Percentiles rank a stretch among this genome's conserved stretches.
Evolutionary conservation across 768 basidiomycete species (phyloP).

Genomic region (Mycena vulgaris): DNA sequence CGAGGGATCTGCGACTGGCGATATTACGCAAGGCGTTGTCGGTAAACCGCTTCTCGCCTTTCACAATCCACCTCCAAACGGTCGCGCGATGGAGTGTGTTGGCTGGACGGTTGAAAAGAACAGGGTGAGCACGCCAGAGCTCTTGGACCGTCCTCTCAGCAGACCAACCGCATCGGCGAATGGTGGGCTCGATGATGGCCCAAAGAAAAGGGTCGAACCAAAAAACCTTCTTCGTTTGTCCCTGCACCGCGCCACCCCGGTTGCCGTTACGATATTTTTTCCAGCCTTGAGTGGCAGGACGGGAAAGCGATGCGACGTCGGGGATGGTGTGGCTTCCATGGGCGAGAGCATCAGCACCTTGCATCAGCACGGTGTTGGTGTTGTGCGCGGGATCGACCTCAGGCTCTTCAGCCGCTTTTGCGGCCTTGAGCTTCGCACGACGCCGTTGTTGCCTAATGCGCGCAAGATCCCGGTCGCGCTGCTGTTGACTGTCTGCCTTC

Average conservation of each 20-base stretch:
- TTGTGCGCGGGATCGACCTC: background rate
- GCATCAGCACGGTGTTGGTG: conserved; percentile 8
- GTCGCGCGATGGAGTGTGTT: conserved; percentile 4
- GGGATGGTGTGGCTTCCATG: background rate
- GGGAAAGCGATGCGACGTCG: background rate
- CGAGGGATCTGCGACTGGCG: background rate
- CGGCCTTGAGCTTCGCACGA: background rate
- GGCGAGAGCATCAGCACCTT: background rate
- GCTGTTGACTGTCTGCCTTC: background rate
- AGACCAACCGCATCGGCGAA: conserved; percentile 1
- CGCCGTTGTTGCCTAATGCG: background rate
- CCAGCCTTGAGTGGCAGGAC: conserved; percentile 7
- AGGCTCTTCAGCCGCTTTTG: background rate
- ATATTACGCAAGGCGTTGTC: background rate
- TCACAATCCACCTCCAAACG: conserved; percentile 12
- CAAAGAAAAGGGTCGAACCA: conserved; percentile 21
- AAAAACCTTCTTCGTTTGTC: background rate
- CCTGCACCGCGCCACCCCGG: background rate
- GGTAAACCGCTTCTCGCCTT: conserved; percentile 11
- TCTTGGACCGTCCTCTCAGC: background rate
- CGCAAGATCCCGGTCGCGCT: conserved; percentile 1
- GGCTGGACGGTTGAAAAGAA: background rate
- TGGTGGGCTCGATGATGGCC: conserved; percentile 7
- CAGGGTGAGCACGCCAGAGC: background rate
- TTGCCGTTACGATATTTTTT: conserved; percentile 4